Evolutionary conservation across 306 rosid genomes (phyloP).

Genomic region (Begonia fuchsioides): DNA sequence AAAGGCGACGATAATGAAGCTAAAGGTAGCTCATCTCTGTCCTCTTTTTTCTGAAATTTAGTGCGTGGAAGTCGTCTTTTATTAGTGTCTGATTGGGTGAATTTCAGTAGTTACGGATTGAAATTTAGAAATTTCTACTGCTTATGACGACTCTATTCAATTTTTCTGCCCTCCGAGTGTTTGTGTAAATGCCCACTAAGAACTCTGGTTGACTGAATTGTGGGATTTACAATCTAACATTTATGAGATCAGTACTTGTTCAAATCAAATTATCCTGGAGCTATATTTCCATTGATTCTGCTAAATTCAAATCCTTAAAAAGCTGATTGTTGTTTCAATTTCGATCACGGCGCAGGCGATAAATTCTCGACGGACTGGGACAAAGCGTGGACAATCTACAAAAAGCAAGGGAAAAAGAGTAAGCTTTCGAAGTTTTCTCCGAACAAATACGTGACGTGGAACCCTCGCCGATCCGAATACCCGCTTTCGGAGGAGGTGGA

Average conservation of each 20-base stretch:
- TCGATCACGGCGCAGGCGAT: constrained; percentile 31
- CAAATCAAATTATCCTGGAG: not conserved
- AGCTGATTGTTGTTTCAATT: constrained; percentile 1
- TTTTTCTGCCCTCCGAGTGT: not conserved
- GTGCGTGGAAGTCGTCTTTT: too few relatives aligned
- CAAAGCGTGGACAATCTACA: constrained; percentile 79
- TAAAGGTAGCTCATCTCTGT: constrained; percentile 15
- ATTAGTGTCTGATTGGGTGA: not conserved
- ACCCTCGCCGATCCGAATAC: constrained; percentile 50
- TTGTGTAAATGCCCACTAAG: not conserved
- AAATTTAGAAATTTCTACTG: not conserved
- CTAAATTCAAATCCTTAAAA: not conserved
- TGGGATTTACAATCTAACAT: too few relatives aligned
- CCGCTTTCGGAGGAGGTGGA: constrained; percentile 83
- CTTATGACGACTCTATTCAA: not conserved
- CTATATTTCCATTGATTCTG: not conserved
- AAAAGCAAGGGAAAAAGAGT: constrained; percentile 50
- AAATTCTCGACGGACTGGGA: constrained; percentile 81
- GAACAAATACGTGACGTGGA: constrained; percentile 82
- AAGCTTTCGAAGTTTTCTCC: constrained; percentile 54
- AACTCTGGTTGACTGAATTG: not conserved
- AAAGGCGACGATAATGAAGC: constrained; percentile 22
- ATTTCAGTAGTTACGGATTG: not conserved
- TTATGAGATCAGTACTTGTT: too few relatives aligned
- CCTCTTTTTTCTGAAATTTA: not conserved